Base-by-base conservation (phyloP, 805 yeast species). In the Priceomyces melissophilus region DNA sequence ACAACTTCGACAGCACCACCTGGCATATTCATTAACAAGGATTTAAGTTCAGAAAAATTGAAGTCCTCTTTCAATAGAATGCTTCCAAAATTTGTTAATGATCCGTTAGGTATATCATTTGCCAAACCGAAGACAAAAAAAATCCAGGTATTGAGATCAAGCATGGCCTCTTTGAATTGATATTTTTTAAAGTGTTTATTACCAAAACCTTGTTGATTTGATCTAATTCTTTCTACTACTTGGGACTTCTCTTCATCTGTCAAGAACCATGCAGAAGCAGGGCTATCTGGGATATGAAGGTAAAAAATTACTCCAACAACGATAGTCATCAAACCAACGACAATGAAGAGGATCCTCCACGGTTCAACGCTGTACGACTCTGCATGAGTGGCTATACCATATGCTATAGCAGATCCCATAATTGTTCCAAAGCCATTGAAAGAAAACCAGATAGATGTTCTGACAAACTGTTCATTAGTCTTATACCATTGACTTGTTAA, bases 291-390 rank as follows among this genome's bases (percentile, higher is more conserved):
- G 4, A 83, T 53, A 57, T 76, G 77, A 40, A 77, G 47, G 33
- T 57, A 58, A 43, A 79, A 66, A 9, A 71, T 38, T 9, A 73
- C 38, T 7, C 84, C 85, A 11, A 78, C 50, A 11, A 73, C 53
- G 8, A 80, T 57, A 2, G 87, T 81, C 43, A 79, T 67, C 7
- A 69, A 54, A 11, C 93, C 95, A 36, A 76, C 71, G 17, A 82
- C 65, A 36, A 84, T 61, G 54, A 74, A 84, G 3, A 82, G 57
- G 10, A 78, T 55, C 52, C 75, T 78, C 90, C 90, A 85, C 2
- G 82, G 67, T 3, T 59, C 66, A 4, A 79, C 57, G 15, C 65
- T 37, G 54, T 69, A 75, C 9, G 53, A 38, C 10, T 56, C 59
- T 10, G 56, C 62, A 50, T 75, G 67, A 11, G 45, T 44, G 43